Percentiles rank a stretch among this genome's conserved stretches.
Evolutionary conservation across 1,284 basidiomycete genomes (phyloP).

Genomic region (Tilletia caries): DNA sequence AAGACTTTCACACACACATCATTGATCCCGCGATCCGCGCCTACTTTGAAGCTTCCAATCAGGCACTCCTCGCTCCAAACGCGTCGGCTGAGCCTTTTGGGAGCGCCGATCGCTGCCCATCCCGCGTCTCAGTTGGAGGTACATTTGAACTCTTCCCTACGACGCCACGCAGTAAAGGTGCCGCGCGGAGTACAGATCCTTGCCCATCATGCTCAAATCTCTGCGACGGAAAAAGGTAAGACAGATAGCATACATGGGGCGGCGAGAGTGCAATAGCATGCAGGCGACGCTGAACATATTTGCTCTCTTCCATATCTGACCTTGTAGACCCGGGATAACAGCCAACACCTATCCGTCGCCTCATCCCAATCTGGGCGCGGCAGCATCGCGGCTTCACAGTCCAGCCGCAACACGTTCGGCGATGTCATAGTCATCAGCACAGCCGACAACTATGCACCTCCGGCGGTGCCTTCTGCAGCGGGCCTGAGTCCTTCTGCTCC

Average conservation of each 20-base stretch:
- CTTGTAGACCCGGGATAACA: not conserved
- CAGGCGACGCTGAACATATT: not conserved
- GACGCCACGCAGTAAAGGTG: too few relatives aligned
- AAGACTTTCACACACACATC: too few relatives aligned
- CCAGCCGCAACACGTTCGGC: not conserved
- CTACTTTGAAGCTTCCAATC: too few relatives aligned
- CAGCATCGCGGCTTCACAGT: not conserved
- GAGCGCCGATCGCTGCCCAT: too few relatives aligned
- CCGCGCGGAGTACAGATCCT: too few relatives aligned
- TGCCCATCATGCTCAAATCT: conserved; percentile 5
- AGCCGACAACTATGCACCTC: not conserved
- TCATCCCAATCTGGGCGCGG: not conserved
- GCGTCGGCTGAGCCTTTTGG: too few relatives aligned
- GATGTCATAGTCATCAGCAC: conserved; percentile 13
- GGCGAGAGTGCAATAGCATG: too few relatives aligned
- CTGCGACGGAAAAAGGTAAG: conserved; percentile 9
- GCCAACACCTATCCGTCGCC: not conserved
- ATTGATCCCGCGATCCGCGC: too few relatives aligned
- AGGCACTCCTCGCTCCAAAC: too few relatives aligned
- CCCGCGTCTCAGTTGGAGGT: too few relatives aligned
- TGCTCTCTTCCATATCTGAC: not conserved
- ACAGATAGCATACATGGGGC: not conserved
- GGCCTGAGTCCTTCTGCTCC: not conserved
- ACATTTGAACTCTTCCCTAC: too few relatives aligned
- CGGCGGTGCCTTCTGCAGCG: not conserved